A percentile compares a stretch with the other conserved stretches of the same genome.
Evolutionary conservation across 805 yeast species (phyloP).

Genomic region (Starmerella etchellsii): DNA sequence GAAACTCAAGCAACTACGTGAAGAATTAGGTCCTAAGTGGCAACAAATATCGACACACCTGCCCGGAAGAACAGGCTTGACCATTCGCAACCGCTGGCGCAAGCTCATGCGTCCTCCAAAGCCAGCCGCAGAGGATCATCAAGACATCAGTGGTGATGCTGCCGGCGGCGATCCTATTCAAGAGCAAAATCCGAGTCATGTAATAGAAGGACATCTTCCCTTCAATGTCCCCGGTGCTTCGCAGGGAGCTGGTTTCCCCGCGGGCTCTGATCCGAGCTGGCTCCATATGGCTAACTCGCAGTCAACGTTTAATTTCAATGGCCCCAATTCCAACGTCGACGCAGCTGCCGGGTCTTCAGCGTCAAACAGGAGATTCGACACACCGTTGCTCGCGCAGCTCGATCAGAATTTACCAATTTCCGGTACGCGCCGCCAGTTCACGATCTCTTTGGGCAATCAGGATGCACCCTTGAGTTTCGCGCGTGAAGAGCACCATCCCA

Average conservation of each 20-base stretch:
- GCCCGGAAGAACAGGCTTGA: slow-evolving; percentile 70
- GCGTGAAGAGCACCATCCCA: slow-evolving; percentile 19
- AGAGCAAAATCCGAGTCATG: not conserved
- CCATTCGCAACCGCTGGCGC: slow-evolving; percentile 89
- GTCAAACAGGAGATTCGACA: not conserved
- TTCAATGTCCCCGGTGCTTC: slow-evolving; percentile 16
- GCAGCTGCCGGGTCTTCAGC: not conserved
- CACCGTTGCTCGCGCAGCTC: not conserved
- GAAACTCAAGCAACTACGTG: slow-evolving; percentile 51
- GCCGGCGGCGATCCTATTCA: not conserved
- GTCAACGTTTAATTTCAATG: not conserved
- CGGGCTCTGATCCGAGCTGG: slow-evolving; percentile 19
- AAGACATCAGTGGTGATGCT: not conserved
- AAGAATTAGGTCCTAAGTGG: slow-evolving; percentile 77
- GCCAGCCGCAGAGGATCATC: not conserved
- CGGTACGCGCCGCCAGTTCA: not conserved
- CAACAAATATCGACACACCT: slow-evolving; percentile 59
- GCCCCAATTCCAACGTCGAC: not conserved
- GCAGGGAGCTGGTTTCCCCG: slow-evolving; percentile 14
- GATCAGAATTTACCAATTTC: not conserved
- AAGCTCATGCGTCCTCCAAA: slow-evolving; percentile 46
- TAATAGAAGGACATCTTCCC: not conserved
- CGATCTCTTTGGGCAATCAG: slow-evolving; percentile 15
- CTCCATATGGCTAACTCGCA: not conserved
- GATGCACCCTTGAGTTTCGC: not conserved